These are phyloP conservation scores for Podospora pseudocomata DNA, from an alignment of 495 filamentous ascomycete species.

Conservation along the genomic window DNA sequence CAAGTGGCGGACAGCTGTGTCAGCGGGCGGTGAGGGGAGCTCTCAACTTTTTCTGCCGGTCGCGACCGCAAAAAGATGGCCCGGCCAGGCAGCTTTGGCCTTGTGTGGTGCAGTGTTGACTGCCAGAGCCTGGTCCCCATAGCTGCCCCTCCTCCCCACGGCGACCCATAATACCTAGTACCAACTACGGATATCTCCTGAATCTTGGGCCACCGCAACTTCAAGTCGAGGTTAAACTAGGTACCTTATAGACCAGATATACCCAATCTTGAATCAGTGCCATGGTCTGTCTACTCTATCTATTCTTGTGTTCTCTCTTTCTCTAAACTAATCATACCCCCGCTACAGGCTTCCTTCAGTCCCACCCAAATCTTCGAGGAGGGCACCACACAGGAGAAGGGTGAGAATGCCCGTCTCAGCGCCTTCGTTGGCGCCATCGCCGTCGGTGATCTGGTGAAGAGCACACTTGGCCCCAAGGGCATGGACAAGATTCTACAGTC, in stretches of 20 bases:
- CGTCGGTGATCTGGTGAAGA: slow-evolving; percentile 95
- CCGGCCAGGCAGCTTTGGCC: slow-evolving; percentile 19
- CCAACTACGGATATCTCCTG: neutral
- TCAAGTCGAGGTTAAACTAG: neutral
- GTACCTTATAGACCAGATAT: no score
- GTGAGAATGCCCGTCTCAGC: slow-evolving; percentile 96
- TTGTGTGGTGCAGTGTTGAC: neutral
- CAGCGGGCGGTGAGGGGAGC: slow-evolving; percentile 25
- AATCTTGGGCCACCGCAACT: slow-evolving; percentile 1
- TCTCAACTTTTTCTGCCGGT: slow-evolving; percentile 28
- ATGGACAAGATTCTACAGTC: slow-evolving; percentile 99
- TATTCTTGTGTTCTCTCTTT: neutral
- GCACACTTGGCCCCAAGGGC: slow-evolving; percentile 92
- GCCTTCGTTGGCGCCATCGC: slow-evolving; percentile 97
- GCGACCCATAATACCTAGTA: neutral
- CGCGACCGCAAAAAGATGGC: slow-evolving; percentile 30
- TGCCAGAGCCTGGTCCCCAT: slow-evolving; percentile 23
- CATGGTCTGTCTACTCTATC: neutral
- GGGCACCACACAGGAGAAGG: slow-evolving; percentile 96
- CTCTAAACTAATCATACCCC: slow-evolving; percentile 10
- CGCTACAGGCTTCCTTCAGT: slow-evolving; percentile 57
- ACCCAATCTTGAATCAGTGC: neutral
- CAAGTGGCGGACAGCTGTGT: slow-evolving; percentile 19
- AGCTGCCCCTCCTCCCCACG: slow-evolving; percentile 30
- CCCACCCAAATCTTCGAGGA: slow-evolving; percentile 98